Evolutionary conservation across 208 protist genomes (phyloP).

Genomic region (Novymonas esmeraldas): DNA sequence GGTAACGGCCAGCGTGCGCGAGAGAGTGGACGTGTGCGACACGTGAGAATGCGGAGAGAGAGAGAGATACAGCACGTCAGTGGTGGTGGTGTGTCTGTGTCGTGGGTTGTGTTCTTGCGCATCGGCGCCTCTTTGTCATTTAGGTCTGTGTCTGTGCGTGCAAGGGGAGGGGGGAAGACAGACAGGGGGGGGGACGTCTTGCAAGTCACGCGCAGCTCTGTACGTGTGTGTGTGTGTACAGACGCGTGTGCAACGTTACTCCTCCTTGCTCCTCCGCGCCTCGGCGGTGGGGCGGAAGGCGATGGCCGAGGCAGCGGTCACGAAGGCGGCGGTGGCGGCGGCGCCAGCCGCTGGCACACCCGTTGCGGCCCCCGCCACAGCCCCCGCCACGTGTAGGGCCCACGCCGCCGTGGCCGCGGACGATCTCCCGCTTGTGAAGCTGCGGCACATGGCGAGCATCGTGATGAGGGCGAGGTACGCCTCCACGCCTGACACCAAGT

Average conservation of each 20-base stretch:
- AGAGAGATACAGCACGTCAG: too few species aligned
- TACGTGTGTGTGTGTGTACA: too few species aligned
- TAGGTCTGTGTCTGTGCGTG: too few species aligned
- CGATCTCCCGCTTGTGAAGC: slow-evolving; percentile 26
- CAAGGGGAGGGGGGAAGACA: too few species aligned
- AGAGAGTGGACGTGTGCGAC: too few species aligned
- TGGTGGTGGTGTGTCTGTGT: too few species aligned
- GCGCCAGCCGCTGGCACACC: slow-evolving; percentile 11
- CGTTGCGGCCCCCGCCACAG: slow-evolving; percentile 12
- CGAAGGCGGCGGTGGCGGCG: slow-evolving; percentile 11
- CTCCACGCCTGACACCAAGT: slow-evolving; percentile 48
- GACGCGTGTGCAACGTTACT: background rate
- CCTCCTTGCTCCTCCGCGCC: slow-evolving; percentile 4
- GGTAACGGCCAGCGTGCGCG: too few species aligned
- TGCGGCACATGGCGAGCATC: slow-evolving; percentile 49
- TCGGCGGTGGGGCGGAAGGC: slow-evolving; percentile 1
- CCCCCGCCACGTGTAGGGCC: slow-evolving; percentile 13
- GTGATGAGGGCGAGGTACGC: slow-evolving; percentile 52
- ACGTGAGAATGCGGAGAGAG: too few species aligned
- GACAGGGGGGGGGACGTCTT: too few species aligned
- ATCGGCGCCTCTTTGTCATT: too few species aligned
- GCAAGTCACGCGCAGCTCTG: too few species aligned
- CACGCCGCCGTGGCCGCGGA: slow-evolving; percentile 6
- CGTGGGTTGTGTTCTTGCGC: too few species aligned
- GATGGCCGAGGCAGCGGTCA: slow-evolving; percentile 6